phyloP scores from a whole-genome alignment of 2,329 filamentous ascomycete species.

The Fusarium kyushuense region DNA sequence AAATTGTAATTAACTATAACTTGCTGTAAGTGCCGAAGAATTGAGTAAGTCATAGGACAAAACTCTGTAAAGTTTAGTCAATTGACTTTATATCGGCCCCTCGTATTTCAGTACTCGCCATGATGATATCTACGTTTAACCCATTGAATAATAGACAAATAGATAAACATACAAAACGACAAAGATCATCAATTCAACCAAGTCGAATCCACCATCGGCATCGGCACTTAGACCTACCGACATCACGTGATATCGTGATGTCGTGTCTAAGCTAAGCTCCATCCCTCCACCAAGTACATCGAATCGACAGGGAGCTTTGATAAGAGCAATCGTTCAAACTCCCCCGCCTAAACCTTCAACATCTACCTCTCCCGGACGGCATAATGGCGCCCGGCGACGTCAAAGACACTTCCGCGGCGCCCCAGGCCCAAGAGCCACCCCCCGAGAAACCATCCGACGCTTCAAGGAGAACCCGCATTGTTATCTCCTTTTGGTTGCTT shows the following conservation, averaged over 20 bases:
- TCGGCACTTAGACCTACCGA: conserved; percentile 35
- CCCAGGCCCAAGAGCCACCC: conserved; percentile 64
- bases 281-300: conserved; percentile 24
- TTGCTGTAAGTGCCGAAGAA: no score
- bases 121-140: background rate
- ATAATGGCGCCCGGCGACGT: conserved; percentile 44
- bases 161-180: background rate
- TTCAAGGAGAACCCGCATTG: conserved; percentile 77
- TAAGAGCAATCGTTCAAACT: conserved; percentile 24
- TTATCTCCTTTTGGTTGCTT: conserved; percentile 91
- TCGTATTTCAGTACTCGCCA: fast-evolving
- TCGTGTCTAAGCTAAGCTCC: conserved; percentile 43
- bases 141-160: background rate
- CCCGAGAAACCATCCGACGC: conserved; percentile 79
- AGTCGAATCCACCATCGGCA: conserved; percentile 25
- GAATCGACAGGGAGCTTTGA: conserved; percentile 25
- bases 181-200: background rate
- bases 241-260: conserved; percentile 47
- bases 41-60: no score
- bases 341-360: conserved; percentile 19
- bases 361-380: conserved; percentile 13
- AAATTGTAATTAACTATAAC: no score
- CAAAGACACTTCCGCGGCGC: conserved; percentile 35
- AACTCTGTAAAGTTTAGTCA: background rate
- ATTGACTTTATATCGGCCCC: background rate